phyloP scores from a whole-genome alignment of 768 basidiomycete genomes.

The Suillus alpinus region DNA sequence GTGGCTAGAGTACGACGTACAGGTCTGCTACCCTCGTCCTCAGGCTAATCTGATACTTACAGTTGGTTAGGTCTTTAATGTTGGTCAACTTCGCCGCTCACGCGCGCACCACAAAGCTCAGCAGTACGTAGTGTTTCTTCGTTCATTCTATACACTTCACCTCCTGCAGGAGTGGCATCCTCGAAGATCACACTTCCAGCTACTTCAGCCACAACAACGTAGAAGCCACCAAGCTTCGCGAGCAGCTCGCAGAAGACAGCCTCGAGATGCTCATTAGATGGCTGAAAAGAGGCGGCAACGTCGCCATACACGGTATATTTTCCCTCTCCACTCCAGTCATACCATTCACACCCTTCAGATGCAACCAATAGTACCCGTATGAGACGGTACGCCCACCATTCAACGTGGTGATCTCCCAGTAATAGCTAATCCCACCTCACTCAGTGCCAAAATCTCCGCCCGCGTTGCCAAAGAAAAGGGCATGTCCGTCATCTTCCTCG shows the following conservation, averaged over 20 bases:
- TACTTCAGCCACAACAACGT: slow-evolving; percentile 89
- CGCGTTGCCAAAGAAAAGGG: slow-evolving; percentile 87
- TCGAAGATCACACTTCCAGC: slow-evolving; percentile 85
- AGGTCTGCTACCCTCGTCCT: slow-evolving; percentile 42
- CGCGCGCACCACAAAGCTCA: slow-evolving; percentile 80
- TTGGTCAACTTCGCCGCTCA: slow-evolving; percentile 88
- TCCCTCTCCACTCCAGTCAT: background rate
- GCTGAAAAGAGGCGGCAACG: slow-evolving; percentile 94
- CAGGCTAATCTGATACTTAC: slow-evolving; percentile 2
- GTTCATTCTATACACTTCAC: background rate
- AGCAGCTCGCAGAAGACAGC: slow-evolving; percentile 85
- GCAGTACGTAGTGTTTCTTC: slow-evolving; percentile 44
- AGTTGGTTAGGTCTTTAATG: slow-evolving; percentile 83
- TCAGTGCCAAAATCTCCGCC: slow-evolving; percentile 77
- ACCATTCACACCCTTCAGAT: slow-evolving; percentile 46
- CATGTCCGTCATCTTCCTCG: slow-evolving; percentile 87
- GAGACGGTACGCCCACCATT: slow-evolving; percentile 54
- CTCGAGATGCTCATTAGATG: slow-evolving; percentile 93
- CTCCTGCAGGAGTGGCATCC: slow-evolving; percentile 63
- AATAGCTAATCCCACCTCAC: slow-evolving; percentile 3
- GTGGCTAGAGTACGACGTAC: slow-evolving; percentile 99
- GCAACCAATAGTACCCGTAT: slow-evolving; percentile 89
- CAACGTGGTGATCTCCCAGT: background rate
- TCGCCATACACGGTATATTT: slow-evolving; percentile 88
- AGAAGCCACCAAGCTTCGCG: slow-evolving; percentile 73